phyloP scores from a whole-genome alignment of 2,329 filamentous ascomycete genomes.

The Alternaria triticimaculans region DNA sequence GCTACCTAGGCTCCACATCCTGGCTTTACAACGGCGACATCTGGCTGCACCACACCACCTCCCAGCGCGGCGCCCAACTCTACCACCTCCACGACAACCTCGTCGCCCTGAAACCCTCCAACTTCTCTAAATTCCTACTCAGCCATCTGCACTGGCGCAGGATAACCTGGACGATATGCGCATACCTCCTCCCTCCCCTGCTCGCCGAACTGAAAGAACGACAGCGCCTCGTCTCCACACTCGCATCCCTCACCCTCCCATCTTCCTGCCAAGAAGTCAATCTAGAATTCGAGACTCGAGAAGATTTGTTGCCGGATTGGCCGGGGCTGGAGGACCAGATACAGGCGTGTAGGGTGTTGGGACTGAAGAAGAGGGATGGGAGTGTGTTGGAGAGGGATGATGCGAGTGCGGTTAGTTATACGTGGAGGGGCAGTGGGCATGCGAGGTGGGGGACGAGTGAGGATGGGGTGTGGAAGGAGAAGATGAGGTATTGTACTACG shows the following conservation, averaged over 20 bases:
- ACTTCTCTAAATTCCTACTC: slow-evolving; percentile 18
- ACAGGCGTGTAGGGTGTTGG: slow-evolving; percentile 9
- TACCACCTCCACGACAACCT: slow-evolving; percentile 33
- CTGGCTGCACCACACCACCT: slow-evolving; percentile 27
- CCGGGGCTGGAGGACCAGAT: slow-evolving; percentile 9
- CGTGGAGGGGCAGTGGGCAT: slow-evolving; percentile 22
- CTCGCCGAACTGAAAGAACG: slow-evolving; percentile 12
- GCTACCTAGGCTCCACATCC: slow-evolving; percentile 8
- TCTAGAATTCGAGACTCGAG: slow-evolving; percentile 29
- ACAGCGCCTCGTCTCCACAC: slow-evolving; percentile 1
- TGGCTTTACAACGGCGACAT: slow-evolving; percentile 17
- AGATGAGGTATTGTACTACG: slow-evolving; percentile 15
- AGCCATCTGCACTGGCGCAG: slow-evolving; percentile 30
- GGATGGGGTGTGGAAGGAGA: slow-evolving; percentile 10
- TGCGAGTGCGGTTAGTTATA: slow-evolving; percentile 15
- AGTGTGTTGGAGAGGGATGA: slow-evolving; percentile 18
- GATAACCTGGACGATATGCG: slow-evolving; percentile 32
- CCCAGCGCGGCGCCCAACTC: slow-evolving; percentile 24
- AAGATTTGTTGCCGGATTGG: slow-evolving; percentile 12
- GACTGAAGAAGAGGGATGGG: slow-evolving; percentile 13
- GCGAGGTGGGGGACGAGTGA: slow-evolving; percentile 13
- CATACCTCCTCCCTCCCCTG: slow-evolving; percentile 14
- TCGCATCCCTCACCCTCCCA: slow-evolving; percentile 17
- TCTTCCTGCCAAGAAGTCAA: slow-evolving; percentile 32
- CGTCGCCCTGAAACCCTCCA: neutral